Conservation (phyloP, 2,329 filamentous ascomycete species). For the Ophioceras dolichostomum region DNA sequence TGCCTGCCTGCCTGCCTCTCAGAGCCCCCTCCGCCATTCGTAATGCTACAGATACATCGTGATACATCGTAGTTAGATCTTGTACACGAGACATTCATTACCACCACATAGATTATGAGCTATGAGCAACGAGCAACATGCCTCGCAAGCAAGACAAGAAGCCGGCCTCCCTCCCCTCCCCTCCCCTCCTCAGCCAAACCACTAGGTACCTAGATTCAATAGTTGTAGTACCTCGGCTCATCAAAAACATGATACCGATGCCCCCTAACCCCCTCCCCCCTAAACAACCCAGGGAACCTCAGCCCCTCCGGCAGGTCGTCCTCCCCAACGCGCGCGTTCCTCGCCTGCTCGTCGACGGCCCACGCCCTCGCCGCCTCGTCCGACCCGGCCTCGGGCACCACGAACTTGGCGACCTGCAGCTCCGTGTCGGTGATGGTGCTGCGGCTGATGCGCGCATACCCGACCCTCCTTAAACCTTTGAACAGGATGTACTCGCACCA, state of each 20-base stretch:
- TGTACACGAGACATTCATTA: no score
- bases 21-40: no score
- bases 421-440: conserved; percentile 95
- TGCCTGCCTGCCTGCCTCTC: no score
- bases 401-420: conserved; percentile 91
- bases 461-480: conserved; percentile 73
- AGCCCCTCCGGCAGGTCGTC: conserved; percentile 62
- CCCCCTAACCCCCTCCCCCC: conserved; percentile 73
- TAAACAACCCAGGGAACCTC: conserved; percentile 77
- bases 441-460: conserved; percentile 81
- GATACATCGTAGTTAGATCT: no score
- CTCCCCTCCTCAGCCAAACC: no score
- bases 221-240: conserved; percentile 63
- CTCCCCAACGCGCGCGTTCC: conserved; percentile 51
- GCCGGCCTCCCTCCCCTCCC: no score
- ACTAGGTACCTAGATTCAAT: no score
- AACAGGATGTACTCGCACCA: conserved; percentile 99
- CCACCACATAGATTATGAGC: no score
- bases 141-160: no score
- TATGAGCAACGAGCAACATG: no score
- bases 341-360: conserved; percentile 34
- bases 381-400: conserved; percentile 58
- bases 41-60: no score
- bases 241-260: conserved; percentile 94
- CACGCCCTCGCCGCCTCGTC: conserved; percentile 29